Base-by-base conservation (phyloP, 208 protist genomes). In the Trypanosoma conorhini region DNA sequence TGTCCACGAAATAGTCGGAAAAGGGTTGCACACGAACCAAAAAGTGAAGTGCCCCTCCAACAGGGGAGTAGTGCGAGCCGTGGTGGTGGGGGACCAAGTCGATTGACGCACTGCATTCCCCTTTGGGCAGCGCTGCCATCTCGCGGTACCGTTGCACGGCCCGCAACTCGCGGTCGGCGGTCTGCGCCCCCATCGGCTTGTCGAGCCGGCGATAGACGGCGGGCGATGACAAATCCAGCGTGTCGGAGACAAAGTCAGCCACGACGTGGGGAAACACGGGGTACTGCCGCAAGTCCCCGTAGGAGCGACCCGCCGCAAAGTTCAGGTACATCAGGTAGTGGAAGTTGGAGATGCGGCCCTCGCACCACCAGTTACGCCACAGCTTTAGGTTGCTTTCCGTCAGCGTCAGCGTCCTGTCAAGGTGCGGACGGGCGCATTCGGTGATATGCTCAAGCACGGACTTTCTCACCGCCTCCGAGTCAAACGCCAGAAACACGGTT, bases 21-120 rank as follows among this genome's bases (percentile, higher is more conserved):
- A 98, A 99, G 24, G 98, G 98, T 76, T 98, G 91, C 5, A 98
- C 40, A 44, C 97, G 83, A 17, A 98, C 74, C 22, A 98, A 72
- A 69, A 85, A 99, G 62, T 90, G 87, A 31, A 98, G 68, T 13
- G 98, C 95, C 21, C 85, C 75, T 5, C 78, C 89, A 17, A 92
- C 79, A 8, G 81, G 92, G 17, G 87, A 93, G 61, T 98, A 98
- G 76, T 98, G 96, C 33, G 93, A 92, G 24, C 96, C 96, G 72
- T 98, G 97, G 56, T 98, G 87, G 74, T 93, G 97, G 46, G 69
- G 65, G 9, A 75, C 42, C 48, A 81, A 71, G 35, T 65, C 77
- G 88, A 52, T 79, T 19, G 55, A 76, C 63, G 8, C 66, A 30
- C 56, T 33, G 1, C 21, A 28, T 46, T 28, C 51, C 26, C 15